Percentiles rank a stretch among this genome's conserved stretches.
phyloP scores from a whole-genome alignment of 2,329 filamentous ascomycete genomes.

The Beauveria medogensis region DNA sequence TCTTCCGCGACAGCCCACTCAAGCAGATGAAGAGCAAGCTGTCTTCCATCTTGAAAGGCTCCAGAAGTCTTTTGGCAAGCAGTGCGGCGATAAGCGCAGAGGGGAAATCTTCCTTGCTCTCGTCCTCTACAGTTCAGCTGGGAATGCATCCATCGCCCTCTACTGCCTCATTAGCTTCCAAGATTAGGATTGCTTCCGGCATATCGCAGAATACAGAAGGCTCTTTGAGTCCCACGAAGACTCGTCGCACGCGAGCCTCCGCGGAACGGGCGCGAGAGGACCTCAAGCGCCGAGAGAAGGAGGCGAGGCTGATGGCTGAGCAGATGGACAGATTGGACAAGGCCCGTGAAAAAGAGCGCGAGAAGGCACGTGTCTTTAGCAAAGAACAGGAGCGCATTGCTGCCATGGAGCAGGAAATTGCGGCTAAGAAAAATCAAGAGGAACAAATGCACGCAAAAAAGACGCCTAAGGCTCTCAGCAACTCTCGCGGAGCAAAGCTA shows the following conservation, averaged over 20 bases:
- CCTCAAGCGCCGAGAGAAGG: slow-evolving; percentile 54
- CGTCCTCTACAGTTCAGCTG: slow-evolving; percentile 42
- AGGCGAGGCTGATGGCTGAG: slow-evolving; percentile 52
- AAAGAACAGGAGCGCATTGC: slow-evolving; percentile 48
- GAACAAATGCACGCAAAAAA: slow-evolving; percentile 34
- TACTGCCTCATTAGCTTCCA: slow-evolving; percentile 36
- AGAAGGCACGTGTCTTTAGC: slow-evolving; percentile 54
- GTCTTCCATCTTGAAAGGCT: slow-evolving; percentile 82
- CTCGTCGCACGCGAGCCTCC: slow-evolving; percentile 48
- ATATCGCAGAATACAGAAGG: slow-evolving; percentile 12
- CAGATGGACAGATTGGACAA: slow-evolving; percentile 58
- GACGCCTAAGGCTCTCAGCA: slow-evolving; percentile 37
- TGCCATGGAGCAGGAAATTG: slow-evolving; percentile 44
- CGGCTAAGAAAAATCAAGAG: slow-evolving; percentile 47
- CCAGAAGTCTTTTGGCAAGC: slow-evolving; percentile 77
- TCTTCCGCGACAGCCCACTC: slow-evolving; percentile 64
- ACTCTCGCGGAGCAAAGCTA: slow-evolving; percentile 42
- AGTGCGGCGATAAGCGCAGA: slow-evolving; percentile 58
- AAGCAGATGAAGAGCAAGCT: slow-evolving; percentile 91
- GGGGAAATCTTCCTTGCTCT: slow-evolving; percentile 49
- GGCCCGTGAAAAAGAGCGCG: slow-evolving; percentile 60
- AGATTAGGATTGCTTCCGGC: slow-evolving; percentile 17
- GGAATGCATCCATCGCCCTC: slow-evolving; percentile 37
- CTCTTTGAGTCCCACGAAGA: slow-evolving; percentile 34
- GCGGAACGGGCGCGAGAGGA: slow-evolving; percentile 55